Evolutionary conservation across 306 rosid genomes (phyloP).

Genomic region (Cucurbita pepo): DNA sequence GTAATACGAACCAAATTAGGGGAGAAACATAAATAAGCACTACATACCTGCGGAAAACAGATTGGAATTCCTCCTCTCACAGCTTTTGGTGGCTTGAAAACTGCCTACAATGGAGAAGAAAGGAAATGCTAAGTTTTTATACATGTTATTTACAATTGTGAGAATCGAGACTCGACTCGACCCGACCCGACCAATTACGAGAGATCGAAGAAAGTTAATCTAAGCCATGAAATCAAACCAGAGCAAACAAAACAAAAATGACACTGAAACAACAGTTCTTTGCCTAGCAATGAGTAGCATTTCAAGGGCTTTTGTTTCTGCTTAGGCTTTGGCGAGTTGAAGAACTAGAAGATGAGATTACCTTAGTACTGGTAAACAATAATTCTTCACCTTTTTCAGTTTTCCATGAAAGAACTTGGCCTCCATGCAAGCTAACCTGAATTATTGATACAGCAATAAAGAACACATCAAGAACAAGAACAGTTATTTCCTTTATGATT

Average conservation of each 20-base stretch:
- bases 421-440: constrained; percentile 87
- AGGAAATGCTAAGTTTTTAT: neutral
- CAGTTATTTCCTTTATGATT: neutral
- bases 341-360: constrained; percentile 9
- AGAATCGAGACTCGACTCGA: neutral
- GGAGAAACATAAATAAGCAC: neutral
- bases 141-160: neutral
- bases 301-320: neutral
- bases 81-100: constrained; percentile 58
- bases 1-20: neutral
- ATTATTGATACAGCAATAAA: neutral
- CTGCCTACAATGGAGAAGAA: constrained; percentile 31
- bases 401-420: constrained; percentile 84
- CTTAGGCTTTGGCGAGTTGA: neutral
- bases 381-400: constrained; percentile 60
- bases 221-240: neutral
- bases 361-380: constrained; percentile 62
- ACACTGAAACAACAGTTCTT: neutral
- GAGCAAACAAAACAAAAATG: neutral
- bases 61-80: constrained; percentile 90
- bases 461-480: neutral
- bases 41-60: constrained; percentile 75
- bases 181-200: neutral
- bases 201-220: neutral
- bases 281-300: neutral